These are phyloP conservation scores for Manihot esculenta DNA, from an alignment of 441 rosid species.

Conservation along the genomic window DNA sequence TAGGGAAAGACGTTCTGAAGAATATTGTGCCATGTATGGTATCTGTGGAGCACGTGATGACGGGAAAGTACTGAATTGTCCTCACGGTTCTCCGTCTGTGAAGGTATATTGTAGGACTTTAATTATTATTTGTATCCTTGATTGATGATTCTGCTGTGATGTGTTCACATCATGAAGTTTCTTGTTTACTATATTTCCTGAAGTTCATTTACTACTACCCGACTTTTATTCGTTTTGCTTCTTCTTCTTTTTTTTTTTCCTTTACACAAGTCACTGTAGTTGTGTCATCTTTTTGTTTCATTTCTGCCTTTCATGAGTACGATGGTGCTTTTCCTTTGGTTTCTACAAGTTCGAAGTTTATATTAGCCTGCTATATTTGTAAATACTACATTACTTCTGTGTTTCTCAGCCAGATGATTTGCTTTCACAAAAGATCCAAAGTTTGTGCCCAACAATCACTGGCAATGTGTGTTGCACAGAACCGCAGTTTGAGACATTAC, in stretches of 20 bases:
- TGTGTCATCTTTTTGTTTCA: neutral
- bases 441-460: constrained; percentile 93
- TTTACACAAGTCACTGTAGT: neutral
- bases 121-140: neutral
- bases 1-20: constrained; percentile 59
- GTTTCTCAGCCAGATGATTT: constrained; percentile 76
- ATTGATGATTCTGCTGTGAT: constrained; percentile 10
- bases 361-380: constrained; percentile 1
- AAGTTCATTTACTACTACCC: neutral
- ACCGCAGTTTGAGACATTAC: constrained; percentile 74
- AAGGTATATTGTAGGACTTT: constrained; percentile 46
- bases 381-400: neutral
- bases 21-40: constrained; percentile 90
- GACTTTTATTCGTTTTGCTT: neutral
- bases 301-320: neutral
- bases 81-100: constrained; percentile 61
- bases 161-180: neutral
- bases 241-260: neutral
- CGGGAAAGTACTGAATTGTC: constrained; percentile 83
- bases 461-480: constrained; percentile 96
- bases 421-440: constrained; percentile 92
- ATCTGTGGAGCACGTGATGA: constrained; percentile 85
- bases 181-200: neutral
- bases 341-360: neutral
- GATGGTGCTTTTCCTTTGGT: neutral